Evolutionary conservation across 345 rosid species (phyloP).

Genomic region (Salix caprea): DNA sequence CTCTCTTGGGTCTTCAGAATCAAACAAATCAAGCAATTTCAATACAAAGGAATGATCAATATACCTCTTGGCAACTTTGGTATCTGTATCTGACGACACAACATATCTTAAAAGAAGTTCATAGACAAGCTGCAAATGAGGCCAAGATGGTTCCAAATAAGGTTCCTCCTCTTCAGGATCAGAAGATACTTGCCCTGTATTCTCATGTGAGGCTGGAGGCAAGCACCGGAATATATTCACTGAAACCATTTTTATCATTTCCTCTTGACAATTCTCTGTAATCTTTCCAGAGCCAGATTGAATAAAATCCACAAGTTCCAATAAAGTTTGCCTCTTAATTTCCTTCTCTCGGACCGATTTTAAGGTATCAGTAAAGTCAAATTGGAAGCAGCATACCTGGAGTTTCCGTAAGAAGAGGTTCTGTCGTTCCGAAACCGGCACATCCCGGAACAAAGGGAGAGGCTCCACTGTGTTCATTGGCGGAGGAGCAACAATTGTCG

Average conservation of each 20-base stretch:
- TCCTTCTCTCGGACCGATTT: conserved; percentile 68
- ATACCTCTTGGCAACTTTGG: conserved; percentile 70
- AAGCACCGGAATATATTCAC: conserved; percentile 62
- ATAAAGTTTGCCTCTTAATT: conserved; percentile 68
- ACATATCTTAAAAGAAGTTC: conserved; percentile 71
- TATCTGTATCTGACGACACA: conserved; percentile 74
- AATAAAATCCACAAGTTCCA: conserved; percentile 73
- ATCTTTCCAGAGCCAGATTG: conserved; percentile 75
- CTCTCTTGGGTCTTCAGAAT: conserved; percentile 78
- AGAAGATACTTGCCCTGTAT: conserved; percentile 62
- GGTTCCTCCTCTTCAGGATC: conserved; percentile 91
- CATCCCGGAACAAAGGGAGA: conserved; percentile 62
- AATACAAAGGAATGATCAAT: conserved; percentile 74
- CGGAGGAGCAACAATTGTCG: conserved; percentile 29
- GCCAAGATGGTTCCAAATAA: conserved; percentile 81
- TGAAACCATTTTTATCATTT: conserved; percentile 70
- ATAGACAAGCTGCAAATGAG: conserved; percentile 81
- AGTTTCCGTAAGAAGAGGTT: conserved; percentile 58
- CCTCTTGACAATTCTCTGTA: conserved; percentile 67
- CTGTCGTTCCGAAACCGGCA: conserved; percentile 58
- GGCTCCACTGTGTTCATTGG: conserved; percentile 63
- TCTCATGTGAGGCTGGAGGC: conserved; percentile 76
- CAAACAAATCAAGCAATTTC: conserved; percentile 73
- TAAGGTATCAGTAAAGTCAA: conserved; percentile 60
- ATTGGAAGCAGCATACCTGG: conserved; percentile 70